Percentiles rank a stretch among this genome's conserved stretches.
These are phyloP conservation scores for Chlorella sp. DNA, from an alignment of 139 green algal species.

Conservation along the genomic window DNA sequence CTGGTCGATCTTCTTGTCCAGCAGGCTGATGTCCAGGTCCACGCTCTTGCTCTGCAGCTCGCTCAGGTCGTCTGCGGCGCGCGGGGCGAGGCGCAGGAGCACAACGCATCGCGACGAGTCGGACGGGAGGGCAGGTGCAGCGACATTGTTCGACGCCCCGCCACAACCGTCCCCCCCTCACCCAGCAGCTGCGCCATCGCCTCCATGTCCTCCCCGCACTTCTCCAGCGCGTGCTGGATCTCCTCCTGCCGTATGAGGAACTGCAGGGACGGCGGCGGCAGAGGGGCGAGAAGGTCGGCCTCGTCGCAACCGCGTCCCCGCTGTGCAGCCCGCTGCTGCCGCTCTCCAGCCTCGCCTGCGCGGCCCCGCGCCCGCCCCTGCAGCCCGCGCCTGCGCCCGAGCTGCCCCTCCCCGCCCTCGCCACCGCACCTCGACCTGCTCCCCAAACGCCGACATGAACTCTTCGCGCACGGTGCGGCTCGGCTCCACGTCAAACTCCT, in stretches of 20 bases:
- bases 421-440: constrained; percentile 68
- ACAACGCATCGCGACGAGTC: too few relatives aligned
- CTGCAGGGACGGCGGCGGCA: constrained; percentile 18
- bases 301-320: too few relatives aligned
- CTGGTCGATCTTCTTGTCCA: constrained; percentile 96
- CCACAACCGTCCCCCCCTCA: constrained; percentile 22
- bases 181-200: constrained; percentile 84
- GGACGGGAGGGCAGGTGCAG: background rate
- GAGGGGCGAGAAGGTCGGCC: background rate
- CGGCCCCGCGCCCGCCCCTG: too few relatives aligned
- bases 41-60: constrained; percentile 80
- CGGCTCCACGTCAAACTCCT: constrained; percentile 96
- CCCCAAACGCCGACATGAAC: constrained; percentile 86
- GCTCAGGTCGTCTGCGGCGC: constrained; percentile 78
- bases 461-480: constrained; percentile 94
- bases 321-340: too few relatives aligned
- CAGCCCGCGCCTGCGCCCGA: too few relatives aligned
- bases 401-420: too few relatives aligned
- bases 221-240: constrained; percentile 84
- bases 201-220: constrained; percentile 92
- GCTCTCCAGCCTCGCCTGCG: too few relatives aligned
- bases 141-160: background rate
- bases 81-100: background rate
- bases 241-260: constrained; percentile 68
- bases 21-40: constrained; percentile 73